Base-by-base conservation (phyloP, 2,329 filamentous ascomycete species). In the Emmonsiellopsis sp. region DNA sequence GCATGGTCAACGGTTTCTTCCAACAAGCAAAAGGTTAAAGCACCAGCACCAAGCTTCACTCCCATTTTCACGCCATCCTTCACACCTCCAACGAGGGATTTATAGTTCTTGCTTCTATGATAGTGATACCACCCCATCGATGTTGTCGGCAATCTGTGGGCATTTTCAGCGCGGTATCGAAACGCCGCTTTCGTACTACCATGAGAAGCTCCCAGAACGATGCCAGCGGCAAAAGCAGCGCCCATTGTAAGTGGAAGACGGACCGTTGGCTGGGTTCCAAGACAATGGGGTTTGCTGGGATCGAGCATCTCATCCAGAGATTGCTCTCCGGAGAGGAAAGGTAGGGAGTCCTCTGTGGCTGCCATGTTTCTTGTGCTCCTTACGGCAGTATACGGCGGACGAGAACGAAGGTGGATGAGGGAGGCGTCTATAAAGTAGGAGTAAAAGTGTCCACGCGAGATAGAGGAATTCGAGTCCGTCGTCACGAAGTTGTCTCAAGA, bases 71-170 rank as follows among this genome's bases (percentile, higher is more conserved):
- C 62, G 0, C 89, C 93, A 64, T 95, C 89, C 51, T 82, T 82
- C 15, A 94, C 74, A 0, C 87, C 92, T 5, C 86, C 87, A 20
- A 86, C 79, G 63, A 88, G 84, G 50, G 86, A 80, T 63, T 89
- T 83, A 74, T 98, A 97, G 71, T 95, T 97, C 72, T 97, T 97
- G 67, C 84, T 89, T 73, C 96, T 96, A 76, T 97, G 92, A 71
- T 98, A 98, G n/a, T 97, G 81, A 67, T 92, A 98, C 93, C 93
- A 98, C 15, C 90, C 92, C 2, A 84, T 82, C 30, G 88, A 84
- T 1, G 85, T 85, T 3, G 82, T 84, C 16, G 93, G 93, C 57
- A 96, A 83, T 60, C 92, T 87, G 76, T 98, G 93, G 1, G 93
- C 90, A 67, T 98, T 95, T 72, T 98, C 93, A 56, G 93, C 93